Conservation (phyloP, 176 grass and related monocot species). For the Ensete glaucum region DNA sequence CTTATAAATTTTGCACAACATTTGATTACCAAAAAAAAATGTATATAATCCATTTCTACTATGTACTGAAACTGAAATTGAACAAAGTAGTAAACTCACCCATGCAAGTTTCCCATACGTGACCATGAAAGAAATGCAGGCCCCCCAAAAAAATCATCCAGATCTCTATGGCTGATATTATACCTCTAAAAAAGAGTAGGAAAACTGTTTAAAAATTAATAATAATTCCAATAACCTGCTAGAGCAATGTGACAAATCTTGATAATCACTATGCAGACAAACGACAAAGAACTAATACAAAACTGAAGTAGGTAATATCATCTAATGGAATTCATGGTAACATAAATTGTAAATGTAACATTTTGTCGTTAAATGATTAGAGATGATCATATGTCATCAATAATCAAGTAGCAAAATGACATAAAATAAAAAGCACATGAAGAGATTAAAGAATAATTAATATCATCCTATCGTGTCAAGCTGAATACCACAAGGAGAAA, state of each 20-base stretch:
- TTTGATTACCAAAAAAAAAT: background rate
- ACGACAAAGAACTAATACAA: too few species aligned
- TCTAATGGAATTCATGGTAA: background rate
- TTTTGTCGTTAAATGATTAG: background rate
- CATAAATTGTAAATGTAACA: background rate
- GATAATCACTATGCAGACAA: background rate
- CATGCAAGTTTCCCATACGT: conserved; percentile 77
- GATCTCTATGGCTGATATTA: conserved; percentile 50
- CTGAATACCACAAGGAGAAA: too few species aligned
- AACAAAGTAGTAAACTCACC: conserved; percentile 27
- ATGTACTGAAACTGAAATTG: background rate
- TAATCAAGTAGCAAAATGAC: background rate
- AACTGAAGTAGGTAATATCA: background rate
- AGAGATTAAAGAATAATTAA: background rate
- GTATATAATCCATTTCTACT: conserved; percentile 3
- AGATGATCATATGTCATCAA: background rate
- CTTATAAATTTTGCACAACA: background rate
- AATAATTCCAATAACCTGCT: background rate
- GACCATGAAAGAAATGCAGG: conserved; percentile 78
- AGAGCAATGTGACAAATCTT: background rate
- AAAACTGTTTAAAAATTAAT: background rate
- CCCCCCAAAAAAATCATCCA: conserved; percentile 62
- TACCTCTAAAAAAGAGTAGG: conserved; percentile 36
- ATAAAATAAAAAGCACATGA: background rate
- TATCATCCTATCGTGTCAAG: too few species aligned